Percentiles rank a stretch among this genome's conserved stretches.
phyloP scores from a whole-genome alignment of 768 basidiomycete genomes.

The Gelatoporia subvermispora region DNA sequence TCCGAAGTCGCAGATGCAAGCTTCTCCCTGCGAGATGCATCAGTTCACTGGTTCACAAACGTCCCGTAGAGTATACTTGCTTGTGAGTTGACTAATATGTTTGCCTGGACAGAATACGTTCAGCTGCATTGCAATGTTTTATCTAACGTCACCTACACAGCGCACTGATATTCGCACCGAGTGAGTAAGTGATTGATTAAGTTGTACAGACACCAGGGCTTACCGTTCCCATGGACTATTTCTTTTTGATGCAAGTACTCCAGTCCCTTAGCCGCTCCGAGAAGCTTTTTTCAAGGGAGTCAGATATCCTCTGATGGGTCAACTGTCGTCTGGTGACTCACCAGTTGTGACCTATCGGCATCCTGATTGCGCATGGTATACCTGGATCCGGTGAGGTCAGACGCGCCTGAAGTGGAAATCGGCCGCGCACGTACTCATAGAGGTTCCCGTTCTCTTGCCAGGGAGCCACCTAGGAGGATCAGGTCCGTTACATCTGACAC shows the following conservation, averaged over 20 bases:
- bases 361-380: conserved; percentile 22
- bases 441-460: conserved; percentile 61
- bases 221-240: conserved; percentile 59
- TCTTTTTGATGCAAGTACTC: conserved; percentile 49
- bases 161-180: conserved; percentile 37
- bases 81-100: conserved; percentile 51
- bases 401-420: background rate
- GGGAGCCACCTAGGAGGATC: conserved; percentile 44
- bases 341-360: conserved; percentile 39
- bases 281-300: conserved; percentile 30
- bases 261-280: conserved; percentile 51
- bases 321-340: conserved; percentile 19
- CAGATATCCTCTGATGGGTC: background rate
- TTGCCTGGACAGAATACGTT: conserved; percentile 32
- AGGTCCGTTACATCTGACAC: no score
- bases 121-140: conserved; percentile 2
- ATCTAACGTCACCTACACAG: conserved; percentile 41
- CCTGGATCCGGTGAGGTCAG: background rate
- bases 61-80: conserved; percentile 23
- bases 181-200: conserved; percentile 3
- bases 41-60: background rate
- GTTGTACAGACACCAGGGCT: conserved; percentile 22
- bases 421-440: conserved; percentile 37
- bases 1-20: conserved; percentile 60
- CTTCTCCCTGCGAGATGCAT: conserved; percentile 35